Conservation (phyloP, 2,329 filamentous ascomycete genomes). For the Graphilbum ipis-grandicollis region DNA sequence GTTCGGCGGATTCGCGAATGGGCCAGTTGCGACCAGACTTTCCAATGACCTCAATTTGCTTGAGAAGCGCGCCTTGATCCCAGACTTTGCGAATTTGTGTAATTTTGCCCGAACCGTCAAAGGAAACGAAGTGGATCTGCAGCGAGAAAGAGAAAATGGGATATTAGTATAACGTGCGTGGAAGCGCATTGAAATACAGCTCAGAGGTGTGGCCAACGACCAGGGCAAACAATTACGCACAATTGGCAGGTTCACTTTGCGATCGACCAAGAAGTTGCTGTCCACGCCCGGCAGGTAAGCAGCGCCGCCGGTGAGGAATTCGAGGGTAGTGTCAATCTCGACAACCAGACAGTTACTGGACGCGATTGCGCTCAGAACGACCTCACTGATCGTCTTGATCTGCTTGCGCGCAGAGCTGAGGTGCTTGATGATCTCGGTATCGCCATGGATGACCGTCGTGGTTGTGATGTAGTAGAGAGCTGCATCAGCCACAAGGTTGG, state of each 20-base stretch:
- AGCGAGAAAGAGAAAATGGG: neutral
- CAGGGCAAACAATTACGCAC: no score
- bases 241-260: constrained; percentile 60
- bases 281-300: constrained; percentile 78
- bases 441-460: constrained; percentile 52
- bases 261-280: constrained; percentile 84
- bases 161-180: no score
- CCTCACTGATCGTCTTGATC: constrained; percentile 70
- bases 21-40: constrained; percentile 86
- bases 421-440: constrained; percentile 69
- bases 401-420: constrained; percentile 52
- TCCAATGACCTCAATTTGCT: constrained; percentile 86
- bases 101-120: constrained; percentile 63
- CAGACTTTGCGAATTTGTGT: constrained; percentile 76
- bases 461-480: constrained; percentile 82
- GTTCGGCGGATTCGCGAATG: constrained; percentile 72
- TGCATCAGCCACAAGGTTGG: constrained; percentile 45
- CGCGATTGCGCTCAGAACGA: constrained; percentile 58
- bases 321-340: constrained; percentile 67
- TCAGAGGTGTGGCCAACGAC: no score
- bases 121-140: constrained; percentile 76
- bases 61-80: constrained; percentile 88
- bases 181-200: no score
- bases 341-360: constrained; percentile 49
- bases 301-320: constrained; percentile 68